Conservation (phyloP, 2,329 filamentous ascomycete genomes). For the Botrytis pseudocinerea region DNA sequence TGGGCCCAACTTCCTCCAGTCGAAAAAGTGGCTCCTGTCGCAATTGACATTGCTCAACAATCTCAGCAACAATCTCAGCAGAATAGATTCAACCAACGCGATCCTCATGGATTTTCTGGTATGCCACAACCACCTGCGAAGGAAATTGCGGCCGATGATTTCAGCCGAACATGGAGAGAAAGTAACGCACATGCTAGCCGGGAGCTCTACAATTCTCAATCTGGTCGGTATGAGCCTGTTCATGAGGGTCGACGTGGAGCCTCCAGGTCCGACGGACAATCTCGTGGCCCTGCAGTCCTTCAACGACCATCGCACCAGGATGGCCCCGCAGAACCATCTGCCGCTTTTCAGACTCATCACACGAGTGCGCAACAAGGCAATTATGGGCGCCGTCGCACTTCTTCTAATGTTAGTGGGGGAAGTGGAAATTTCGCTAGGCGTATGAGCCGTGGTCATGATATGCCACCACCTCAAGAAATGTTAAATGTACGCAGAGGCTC, state of each 20-base stretch:
- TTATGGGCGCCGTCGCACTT: conserved; percentile 77
- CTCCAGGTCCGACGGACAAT: conserved; percentile 65
- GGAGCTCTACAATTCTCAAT: conserved; percentile 93
- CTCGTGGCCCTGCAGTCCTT: conserved; percentile 74
- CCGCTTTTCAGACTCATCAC: conserved; percentile 80
- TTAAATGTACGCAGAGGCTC: conserved; percentile 51
- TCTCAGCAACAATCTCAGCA: conserved; percentile 46
- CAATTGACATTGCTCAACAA: conserved; percentile 54
- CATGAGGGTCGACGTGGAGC: conserved; percentile 67
- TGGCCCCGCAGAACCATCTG: conserved; percentile 77
- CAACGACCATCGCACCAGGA: conserved; percentile 68
- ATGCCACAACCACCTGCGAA: conserved; percentile 60
- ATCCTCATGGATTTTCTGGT: conserved; percentile 57
- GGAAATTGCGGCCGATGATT: conserved; percentile 93
- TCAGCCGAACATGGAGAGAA: conserved; percentile 83
- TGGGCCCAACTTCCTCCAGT: conserved; percentile 88
- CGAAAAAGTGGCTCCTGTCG: conserved; percentile 72
- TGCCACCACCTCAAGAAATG: conserved; percentile 41
- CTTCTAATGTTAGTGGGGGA: conserved; percentile 87
- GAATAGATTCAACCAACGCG: conserved; percentile 54
- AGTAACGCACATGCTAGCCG: conserved; percentile 61
- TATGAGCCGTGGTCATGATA: conserved; percentile 41
- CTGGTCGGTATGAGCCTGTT: conserved; percentile 88
- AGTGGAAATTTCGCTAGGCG: conserved; percentile 65
- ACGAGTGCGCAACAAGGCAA: conserved; percentile 63